phyloP scores from a whole-genome alignment of 2,329 filamentous ascomycete genomes.

The Aspergillus sergii region DNA sequence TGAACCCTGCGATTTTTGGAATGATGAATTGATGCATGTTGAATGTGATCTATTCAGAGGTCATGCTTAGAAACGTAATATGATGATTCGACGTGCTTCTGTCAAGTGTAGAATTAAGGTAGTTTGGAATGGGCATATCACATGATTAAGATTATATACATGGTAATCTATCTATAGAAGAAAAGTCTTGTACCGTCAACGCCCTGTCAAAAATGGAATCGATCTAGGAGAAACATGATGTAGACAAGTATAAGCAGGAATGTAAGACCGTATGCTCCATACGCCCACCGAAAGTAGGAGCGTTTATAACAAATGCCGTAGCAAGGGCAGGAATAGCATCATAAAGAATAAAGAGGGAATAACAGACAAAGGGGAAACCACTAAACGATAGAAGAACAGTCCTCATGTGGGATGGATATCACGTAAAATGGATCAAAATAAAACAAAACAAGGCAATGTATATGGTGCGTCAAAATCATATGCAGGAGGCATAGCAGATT shows the following conservation, averaged over 20 bases:
- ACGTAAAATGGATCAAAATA: background rate
- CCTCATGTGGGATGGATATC: background rate
- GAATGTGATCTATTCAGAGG: accelerated
- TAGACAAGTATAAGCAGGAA: background rate
- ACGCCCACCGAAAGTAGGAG: background rate
- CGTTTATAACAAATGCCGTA: background rate
- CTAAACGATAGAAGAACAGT: background rate
- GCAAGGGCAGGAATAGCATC: background rate
- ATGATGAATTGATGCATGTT: too few species aligned
- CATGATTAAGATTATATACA: background rate
- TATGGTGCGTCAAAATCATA: background rate
- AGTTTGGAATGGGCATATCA: background rate
- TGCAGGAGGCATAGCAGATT: background rate
- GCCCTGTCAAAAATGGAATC: background rate
- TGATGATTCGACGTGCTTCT: too few species aligned
- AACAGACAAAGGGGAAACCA: background rate
- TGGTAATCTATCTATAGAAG: too few species aligned
- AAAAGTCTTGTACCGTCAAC: background rate
- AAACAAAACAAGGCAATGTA: background rate
- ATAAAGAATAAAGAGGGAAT: background rate
- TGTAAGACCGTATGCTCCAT: background rate
- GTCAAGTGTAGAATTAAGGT: too few species aligned
- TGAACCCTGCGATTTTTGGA: too few species aligned
- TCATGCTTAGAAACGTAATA: too few species aligned
- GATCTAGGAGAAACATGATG: background rate